phyloP scores from a whole-genome alignment of 2,329 filamentous ascomycete species.

The Xylariaceae sp. region DNA sequence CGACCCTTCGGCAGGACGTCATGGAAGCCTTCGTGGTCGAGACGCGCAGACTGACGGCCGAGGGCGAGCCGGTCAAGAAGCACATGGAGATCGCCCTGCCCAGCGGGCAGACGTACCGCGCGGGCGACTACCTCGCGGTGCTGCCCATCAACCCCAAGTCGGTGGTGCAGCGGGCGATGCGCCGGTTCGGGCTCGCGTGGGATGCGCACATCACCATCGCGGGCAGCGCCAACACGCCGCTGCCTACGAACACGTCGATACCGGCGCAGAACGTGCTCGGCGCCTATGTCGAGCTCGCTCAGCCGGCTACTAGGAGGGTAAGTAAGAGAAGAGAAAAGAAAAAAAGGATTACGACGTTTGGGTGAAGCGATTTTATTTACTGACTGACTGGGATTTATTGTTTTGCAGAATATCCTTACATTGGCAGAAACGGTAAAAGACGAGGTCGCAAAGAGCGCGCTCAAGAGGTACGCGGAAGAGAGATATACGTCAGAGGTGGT shows the following conservation, averaged over 20 bases:
- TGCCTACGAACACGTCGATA: constrained; percentile 52
- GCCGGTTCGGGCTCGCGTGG: constrained; percentile 61
- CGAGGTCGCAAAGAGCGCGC: constrained; percentile 30
- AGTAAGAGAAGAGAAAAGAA: constrained; percentile 15
- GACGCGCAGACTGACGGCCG: constrained; percentile 45
- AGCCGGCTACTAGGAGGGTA: constrained; percentile 65
- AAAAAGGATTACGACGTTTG: constrained; percentile 14
- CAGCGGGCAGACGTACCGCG: constrained; percentile 57
- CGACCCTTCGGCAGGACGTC: constrained; percentile 58
- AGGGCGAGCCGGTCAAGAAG: constrained; percentile 51
- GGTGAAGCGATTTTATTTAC: too few relatives aligned
- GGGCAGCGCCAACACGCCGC: constrained; percentile 43
- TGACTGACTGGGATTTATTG: too few relatives aligned
- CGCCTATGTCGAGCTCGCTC: constrained; percentile 67
- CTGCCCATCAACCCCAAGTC: constrained; percentile 63
- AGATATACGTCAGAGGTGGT: constrained; percentile 43
- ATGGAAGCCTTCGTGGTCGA: constrained; percentile 54
- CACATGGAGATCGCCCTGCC: constrained; percentile 65
- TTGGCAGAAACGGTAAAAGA: constrained; percentile 28
- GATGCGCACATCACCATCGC: constrained; percentile 61
- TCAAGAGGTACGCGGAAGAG: constrained; percentile 43
- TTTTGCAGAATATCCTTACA: constrained; percentile 34
- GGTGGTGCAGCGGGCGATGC: constrained; percentile 58
- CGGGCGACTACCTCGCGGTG: constrained; percentile 72
- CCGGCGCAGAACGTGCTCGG: constrained; percentile 59